Evolutionary conservation across 805 yeast species (phyloP).

Genomic region (Ogataea paradorogensis): DNA sequence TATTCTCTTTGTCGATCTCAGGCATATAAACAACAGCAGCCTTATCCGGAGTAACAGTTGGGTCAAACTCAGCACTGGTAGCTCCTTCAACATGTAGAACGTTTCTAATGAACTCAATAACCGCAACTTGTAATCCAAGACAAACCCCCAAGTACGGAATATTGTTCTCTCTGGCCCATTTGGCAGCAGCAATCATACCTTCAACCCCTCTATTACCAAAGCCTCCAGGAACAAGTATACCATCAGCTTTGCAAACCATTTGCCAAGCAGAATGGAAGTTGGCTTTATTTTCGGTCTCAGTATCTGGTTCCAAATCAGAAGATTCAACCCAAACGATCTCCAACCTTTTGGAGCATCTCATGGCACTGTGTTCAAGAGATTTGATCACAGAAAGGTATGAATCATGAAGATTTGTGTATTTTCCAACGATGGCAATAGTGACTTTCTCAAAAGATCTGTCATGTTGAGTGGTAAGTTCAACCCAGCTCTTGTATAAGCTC

Average conservation of each 20-base stretch:
- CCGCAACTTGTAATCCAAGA: slow-evolving; percentile 95
- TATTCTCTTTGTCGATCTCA: slow-evolving; percentile 88
- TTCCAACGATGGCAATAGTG: slow-evolving; percentile 94
- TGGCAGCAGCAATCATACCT: slow-evolving; percentile 96
- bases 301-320: slow-evolving; percentile 76
- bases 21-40: slow-evolving; percentile 96
- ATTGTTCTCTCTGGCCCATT: slow-evolving; percentile 96
- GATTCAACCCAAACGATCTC: slow-evolving; percentile 97
- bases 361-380: slow-evolving; percentile 91
- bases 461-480: slow-evolving; percentile 67
- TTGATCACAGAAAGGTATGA: slow-evolving; percentile 93
- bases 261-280: slow-evolving; percentile 96
- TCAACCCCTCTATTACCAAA: slow-evolving; percentile 97
- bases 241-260: slow-evolving; percentile 87
- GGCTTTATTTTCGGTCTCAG: slow-evolving; percentile 61
- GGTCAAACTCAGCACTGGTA: slow-evolving; percentile 79
- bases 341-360: slow-evolving; percentile 81
- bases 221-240: slow-evolving; percentile 97
- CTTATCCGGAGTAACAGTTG: slow-evolving; percentile 55
- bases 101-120: slow-evolving; percentile 85
- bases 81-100: slow-evolving; percentile 67
- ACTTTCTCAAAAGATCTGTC: slow-evolving; percentile 85
- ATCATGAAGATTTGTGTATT: slow-evolving; percentile 93
- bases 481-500: slow-evolving; percentile 73
- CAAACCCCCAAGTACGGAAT: slow-evolving; percentile 96